Percentiles rank a stretch among this genome's conserved stretches.
phyloP scores from a whole-genome alignment of 345 rosid species.

The Heritiera littoralis region DNA sequence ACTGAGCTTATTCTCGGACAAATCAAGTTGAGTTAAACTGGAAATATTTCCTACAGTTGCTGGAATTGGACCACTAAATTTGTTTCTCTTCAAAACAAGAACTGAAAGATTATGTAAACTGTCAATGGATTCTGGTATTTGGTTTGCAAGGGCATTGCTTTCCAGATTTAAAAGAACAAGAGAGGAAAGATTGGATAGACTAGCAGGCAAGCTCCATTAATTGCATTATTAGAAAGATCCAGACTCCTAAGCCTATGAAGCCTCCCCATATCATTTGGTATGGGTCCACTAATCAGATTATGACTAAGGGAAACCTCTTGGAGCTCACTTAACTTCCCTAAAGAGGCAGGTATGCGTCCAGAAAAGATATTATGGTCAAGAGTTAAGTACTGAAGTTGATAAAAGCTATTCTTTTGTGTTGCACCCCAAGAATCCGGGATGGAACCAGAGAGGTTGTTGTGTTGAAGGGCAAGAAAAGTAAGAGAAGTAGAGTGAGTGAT shows the following conservation, averaged over 20 bases:
- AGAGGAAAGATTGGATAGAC: constrained; percentile 47
- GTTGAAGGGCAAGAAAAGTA: constrained; percentile 52
- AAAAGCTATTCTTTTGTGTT: constrained; percentile 8
- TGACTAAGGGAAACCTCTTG: constrained; percentile 54
- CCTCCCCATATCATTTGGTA: constrained; percentile 51
- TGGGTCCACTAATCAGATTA: constrained; percentile 55
- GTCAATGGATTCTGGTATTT: constrained; percentile 42
- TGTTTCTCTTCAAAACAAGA: constrained; percentile 59
- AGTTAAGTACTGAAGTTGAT: constrained; percentile 13
- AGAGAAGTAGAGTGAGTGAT: constrained; percentile 53
- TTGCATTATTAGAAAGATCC: constrained; percentile 55
- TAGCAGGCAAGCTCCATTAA: constrained; percentile 54
- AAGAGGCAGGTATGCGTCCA: constrained; percentile 18
- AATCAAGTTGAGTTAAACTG: constrained; percentile 50
- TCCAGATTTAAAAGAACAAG: constrained; percentile 44
- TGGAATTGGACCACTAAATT: constrained; percentile 64
- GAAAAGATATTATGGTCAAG: constrained; percentile 22
- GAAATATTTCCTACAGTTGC: constrained; percentile 47
- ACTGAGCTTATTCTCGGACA: constrained; percentile 58
- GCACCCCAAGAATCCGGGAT: constrained; percentile 47
- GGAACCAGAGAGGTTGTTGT: constrained; percentile 61
- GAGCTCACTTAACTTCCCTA: constrained; percentile 49
- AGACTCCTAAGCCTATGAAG: constrained; percentile 45
- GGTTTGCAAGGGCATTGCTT: constrained; percentile 39
- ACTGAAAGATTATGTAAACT: constrained; percentile 56